Evolutionary conservation across 2,329 filamentous ascomycete species (phyloP).

Genomic region (Calycina marina): DNA sequence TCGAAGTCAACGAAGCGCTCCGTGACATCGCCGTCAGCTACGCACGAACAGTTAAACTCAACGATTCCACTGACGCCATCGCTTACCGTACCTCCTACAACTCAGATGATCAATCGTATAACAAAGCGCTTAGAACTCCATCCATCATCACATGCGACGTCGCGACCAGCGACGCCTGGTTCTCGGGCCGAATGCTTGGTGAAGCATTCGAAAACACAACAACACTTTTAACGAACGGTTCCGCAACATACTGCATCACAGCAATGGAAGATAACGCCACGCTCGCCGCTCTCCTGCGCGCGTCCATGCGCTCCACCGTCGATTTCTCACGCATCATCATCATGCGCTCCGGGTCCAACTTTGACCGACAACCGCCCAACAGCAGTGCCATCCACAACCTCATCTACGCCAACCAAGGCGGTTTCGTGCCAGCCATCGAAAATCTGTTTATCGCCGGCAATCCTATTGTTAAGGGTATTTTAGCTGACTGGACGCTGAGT

Average conservation of each 20-base stretch:
- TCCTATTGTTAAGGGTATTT: constrained; percentile 43
- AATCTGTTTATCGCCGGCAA: constrained; percentile 56
- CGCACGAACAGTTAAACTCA: constrained; percentile 35
- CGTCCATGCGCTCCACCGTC: constrained; percentile 37
- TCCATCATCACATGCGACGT: constrained; percentile 49
- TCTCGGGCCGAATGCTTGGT: constrained; percentile 43
- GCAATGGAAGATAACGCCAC: constrained; percentile 62
- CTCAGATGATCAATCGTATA: constrained; percentile 28
- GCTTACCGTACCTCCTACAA: constrained; percentile 45
- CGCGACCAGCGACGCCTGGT: constrained; percentile 61
- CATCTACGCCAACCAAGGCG: constrained; percentile 43
- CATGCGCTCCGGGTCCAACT: constrained; percentile 55
- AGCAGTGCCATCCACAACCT: constrained; percentile 43
- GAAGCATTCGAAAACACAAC: constrained; percentile 53
- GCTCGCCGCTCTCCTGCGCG: constrained; percentile 49
- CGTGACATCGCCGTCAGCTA: constrained; percentile 36
- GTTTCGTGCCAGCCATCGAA: constrained; percentile 45
- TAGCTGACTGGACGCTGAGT: constrained; percentile 42
- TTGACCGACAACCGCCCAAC: constrained; percentile 51
- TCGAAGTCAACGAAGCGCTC: constrained; percentile 47
- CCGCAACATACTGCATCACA: constrained; percentile 52
- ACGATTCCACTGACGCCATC: constrained; percentile 32
- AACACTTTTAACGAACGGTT: constrained; percentile 49
- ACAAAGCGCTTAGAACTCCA: constrained; percentile 32
- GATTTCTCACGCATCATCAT: constrained; percentile 55